These are phyloP conservation scores for Gynandropsis gynandra DNA, from an alignment of 345 rosid genomes.

Conservation along the genomic window DNA sequence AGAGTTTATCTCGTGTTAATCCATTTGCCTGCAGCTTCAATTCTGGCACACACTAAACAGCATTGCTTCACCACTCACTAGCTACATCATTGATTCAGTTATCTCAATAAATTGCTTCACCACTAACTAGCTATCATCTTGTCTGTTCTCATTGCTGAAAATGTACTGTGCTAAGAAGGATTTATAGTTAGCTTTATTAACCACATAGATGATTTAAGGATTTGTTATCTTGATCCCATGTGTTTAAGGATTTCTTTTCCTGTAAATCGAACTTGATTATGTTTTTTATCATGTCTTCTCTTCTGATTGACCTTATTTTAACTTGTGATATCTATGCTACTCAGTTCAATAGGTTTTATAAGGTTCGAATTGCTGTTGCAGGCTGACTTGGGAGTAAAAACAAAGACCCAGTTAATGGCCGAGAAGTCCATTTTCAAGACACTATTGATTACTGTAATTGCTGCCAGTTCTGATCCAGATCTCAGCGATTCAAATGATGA, in stretches of 20 bases:
- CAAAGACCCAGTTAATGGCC: slow-evolving; percentile 97
- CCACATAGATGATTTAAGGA: neutral
- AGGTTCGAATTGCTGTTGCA: slow-evolving; percentile 30
- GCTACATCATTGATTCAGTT: neutral
- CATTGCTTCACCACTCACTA: neutral
- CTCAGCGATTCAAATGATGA: slow-evolving; percentile 69
- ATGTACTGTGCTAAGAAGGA: too few relatives aligned
- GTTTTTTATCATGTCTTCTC: neutral
- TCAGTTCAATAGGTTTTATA: slow-evolving; percentile 13
- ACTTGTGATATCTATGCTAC: neutral
- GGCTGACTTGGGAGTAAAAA: slow-evolving; percentile 98
- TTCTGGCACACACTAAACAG: slow-evolving; percentile 8
- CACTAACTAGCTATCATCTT: neutral
- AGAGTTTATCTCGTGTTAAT: slow-evolving; percentile 3
- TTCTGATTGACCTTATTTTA: slow-evolving; percentile 3
- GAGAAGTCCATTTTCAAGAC: slow-evolving; percentile 97
- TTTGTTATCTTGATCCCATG: neutral
- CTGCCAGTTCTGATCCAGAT: slow-evolving; percentile 80
- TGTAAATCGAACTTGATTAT: neutral
- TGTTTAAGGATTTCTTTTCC: neutral
- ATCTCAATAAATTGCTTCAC: neutral
- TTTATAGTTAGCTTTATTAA: too few relatives aligned
- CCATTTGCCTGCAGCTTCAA: neutral
- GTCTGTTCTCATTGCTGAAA: too few relatives aligned
- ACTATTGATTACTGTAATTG: slow-evolving; percentile 72